These are phyloP conservation scores for Fusarium beomiforme DNA, from an alignment of 2,329 filamentous ascomycete genomes.

Conservation along the genomic window DNA sequence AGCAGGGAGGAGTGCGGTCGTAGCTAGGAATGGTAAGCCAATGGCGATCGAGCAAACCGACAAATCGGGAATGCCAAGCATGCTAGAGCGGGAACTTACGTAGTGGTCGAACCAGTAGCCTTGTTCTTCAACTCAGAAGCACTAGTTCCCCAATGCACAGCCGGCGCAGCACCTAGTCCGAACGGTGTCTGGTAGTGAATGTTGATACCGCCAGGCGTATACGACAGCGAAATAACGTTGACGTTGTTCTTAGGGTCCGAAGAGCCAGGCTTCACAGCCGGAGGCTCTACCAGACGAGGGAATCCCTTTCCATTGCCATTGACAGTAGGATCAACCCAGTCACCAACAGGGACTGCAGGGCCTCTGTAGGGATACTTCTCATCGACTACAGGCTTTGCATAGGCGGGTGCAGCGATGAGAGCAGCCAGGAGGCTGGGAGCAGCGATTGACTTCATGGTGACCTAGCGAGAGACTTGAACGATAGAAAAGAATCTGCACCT, in stretches of 20 bases:
- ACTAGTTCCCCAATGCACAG: background rate
- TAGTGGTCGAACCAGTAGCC: background rate
- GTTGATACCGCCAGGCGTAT: background rate
- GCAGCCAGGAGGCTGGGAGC: background rate
- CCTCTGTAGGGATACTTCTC: slow-evolving; percentile 5
- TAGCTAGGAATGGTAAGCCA: background rate
- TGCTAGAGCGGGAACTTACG: background rate
- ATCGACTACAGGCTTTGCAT: background rate
- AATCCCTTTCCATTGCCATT: background rate
- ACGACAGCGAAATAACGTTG: background rate
- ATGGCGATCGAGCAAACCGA: background rate
- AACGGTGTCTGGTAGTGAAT: slow-evolving; percentile 1
- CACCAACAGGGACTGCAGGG: background rate
- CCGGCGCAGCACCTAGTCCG: background rate
- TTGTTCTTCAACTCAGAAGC: background rate
- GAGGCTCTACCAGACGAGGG: background rate
- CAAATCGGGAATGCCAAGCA: background rate
- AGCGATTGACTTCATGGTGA: background rate
- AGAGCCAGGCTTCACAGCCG: background rate
- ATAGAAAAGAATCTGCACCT: background rate
- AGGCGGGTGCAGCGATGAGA: background rate
- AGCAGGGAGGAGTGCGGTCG: background rate
- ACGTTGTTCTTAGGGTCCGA: background rate
- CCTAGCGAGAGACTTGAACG: background rate
- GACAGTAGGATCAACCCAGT: background rate